Evolutionary conservation across 495 filamentous ascomycete species (phyloP).

Genomic region (Baudoinia panamericana): DNA sequence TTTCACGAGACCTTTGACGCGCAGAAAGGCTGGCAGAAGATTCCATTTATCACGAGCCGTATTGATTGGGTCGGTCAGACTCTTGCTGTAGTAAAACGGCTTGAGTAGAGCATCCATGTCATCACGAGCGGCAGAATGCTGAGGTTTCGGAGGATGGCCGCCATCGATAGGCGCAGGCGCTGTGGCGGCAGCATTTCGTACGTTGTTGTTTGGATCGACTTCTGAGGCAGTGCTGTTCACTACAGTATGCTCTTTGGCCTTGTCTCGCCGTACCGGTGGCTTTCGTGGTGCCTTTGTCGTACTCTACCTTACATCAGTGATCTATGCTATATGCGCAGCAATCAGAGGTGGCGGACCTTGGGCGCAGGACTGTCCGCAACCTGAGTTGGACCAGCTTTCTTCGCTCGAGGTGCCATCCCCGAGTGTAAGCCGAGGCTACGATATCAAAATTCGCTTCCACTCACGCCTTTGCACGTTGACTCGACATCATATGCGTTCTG

Average conservation of each 20-base stretch:
- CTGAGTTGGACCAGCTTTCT: slow-evolving; percentile 17
- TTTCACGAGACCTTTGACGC: slow-evolving; percentile 91
- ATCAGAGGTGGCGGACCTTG: slow-evolving; percentile 7
- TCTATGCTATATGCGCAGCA: background rate
- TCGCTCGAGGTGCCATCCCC: slow-evolving; percentile 20
- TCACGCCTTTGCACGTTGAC: too few relatives aligned
- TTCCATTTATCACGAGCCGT: slow-evolving; percentile 96
- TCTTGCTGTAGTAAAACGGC: slow-evolving; percentile 93
- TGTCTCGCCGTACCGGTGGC: background rate
- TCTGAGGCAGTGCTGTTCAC: background rate
- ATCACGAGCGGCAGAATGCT: slow-evolving; percentile 1
- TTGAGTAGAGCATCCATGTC: slow-evolving; percentile 63
- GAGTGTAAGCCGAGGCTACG: too few relatives aligned
- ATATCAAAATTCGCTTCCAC: too few relatives aligned
- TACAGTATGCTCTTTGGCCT: slow-evolving; percentile 6
- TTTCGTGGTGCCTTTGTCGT: slow-evolving; percentile 9
- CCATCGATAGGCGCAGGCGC: too few relatives aligned
- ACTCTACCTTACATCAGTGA: slow-evolving; percentile 9
- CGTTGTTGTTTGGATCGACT: too few relatives aligned
- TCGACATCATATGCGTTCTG: too few relatives aligned
- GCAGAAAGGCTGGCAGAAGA: slow-evolving; percentile 85
- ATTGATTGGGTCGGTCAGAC: slow-evolving; percentile 79
- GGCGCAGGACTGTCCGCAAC: slow-evolving; percentile 13
- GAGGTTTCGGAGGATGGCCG: too few relatives aligned
- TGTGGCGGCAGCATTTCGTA: background rate